Base-by-base conservation (phyloP, 78 protist species). In the Chrysochromulina parva region DNA sequence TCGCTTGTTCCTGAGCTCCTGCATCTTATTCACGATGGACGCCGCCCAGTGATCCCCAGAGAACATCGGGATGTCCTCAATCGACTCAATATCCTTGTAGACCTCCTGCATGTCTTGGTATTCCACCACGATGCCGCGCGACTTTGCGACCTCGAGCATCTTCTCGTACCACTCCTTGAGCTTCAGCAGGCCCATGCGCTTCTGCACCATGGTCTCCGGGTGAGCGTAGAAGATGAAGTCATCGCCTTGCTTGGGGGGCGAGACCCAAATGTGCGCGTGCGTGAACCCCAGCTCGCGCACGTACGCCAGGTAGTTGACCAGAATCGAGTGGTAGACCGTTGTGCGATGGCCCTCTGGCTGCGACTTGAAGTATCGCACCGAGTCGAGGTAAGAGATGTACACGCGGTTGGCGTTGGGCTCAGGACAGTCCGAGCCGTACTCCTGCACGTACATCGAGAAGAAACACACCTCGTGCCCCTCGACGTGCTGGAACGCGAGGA, bases 181-280 rank as follows among this genome's bases (percentile, higher is more conserved):
- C 62, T 78, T 78, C 22, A 78, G 62, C 60, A 78, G 60, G 48
- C 86, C 86, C 86, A 78, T 78, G 13, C 86, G 86, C 62, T 78
- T 78, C 2, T 16, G 1, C 26, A 78, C 14, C 85, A 52, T 48
- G 59, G 19, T 55, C 57, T 89, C 88, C 2, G 95, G 95, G 69
- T 93, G 95, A 67, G 92, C 90, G 88, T 93, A 71, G 71, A 93
- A 93, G 47, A 93, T 90, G 89, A 90, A 93, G 91, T 93, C 95
- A 85, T 93, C 95, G 91, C 95, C 95, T n/a, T 88, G 90, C 47
- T 62, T 47, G 26, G 95, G 95, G 52, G 95, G 95, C 54, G 90
- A 89, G 11, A 92, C 91, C 95, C 95, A 93, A n/a, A 93, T 93
- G 87, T 93, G 95, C 47, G 89, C 95, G 38, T 59, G 50, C 69